Evolutionary conservation across 371 early-diverging fungal genomes (phyloP), one percentile per base, ranked within the genome.

Genomic region (Mortierella polycephala): DNA sequence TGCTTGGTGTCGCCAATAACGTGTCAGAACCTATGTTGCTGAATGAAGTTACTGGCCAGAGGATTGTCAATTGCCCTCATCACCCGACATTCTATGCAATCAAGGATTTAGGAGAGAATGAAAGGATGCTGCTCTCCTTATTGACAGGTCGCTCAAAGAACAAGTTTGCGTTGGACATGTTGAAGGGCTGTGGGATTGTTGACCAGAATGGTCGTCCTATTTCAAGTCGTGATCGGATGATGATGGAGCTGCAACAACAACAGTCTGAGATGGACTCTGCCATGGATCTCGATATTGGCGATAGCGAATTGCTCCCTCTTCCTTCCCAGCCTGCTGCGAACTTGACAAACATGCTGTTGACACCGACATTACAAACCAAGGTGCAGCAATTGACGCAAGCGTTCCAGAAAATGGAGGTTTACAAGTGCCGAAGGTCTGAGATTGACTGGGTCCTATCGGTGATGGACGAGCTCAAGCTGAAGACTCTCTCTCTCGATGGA

Each of bases 361-460:
- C 30, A 41, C 46, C 23, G 45, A 45, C 59, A 23, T 30, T 59
- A 59, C 69, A 21, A n/a, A 21, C 49, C 20, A 68, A 69, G 23
- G 57, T 69, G 11, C 61, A 67, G 16, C 60, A 69, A 20, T 54
- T 77, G 8, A 56, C 69, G 20, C 69, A 77, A 8, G 79, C 79
- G 0, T 77, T 77, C 62, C 57, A 77, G 47, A 67, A 54, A 21
- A 57, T 69, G 45, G 72, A 71, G 16, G 79, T 77, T 14, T 77
- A 72, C 54, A 68, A 72, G 47, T 60, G 72, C 40, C 79, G 79
- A 47, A 60, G 79, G 18, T 72, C 79, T 2, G 79, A 77, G 64
- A 77, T 77, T 53, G 79, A 77, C 46, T 77, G 79, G 79, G 79
- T 77, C 0, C 40, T 77, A 11, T 77, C 79, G 11, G 72, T 77